phyloP scores from a whole-genome alignment of 148 eudicot genomes.

The Rhododendron kiyosumense region DNA sequence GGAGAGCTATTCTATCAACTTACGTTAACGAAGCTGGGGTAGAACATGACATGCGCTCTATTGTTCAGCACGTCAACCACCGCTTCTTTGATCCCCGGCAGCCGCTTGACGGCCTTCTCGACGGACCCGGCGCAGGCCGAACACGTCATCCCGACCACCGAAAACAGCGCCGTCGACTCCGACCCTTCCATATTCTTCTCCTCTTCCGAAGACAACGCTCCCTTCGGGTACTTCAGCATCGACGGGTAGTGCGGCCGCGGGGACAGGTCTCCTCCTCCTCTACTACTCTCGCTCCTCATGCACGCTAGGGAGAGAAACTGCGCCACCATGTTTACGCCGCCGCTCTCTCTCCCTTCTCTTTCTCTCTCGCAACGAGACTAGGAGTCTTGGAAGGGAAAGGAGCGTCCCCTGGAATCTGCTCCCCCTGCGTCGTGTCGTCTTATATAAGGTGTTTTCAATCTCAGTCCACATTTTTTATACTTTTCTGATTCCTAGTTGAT shows the following conservation, averaged over 20 bases:
- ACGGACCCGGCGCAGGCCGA: constrained; percentile 82
- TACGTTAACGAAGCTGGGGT: constrained; percentile 55
- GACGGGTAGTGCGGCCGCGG: constrained; percentile 72
- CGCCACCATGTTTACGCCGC: constrained; percentile 25
- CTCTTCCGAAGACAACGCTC: constrained; percentile 31
- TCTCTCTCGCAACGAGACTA: neutral
- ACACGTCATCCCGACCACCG: constrained; percentile 77
- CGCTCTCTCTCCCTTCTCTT: constrained; percentile 2
- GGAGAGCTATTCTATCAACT: constrained; percentile 12
- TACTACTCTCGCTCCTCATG: constrained; percentile 23
- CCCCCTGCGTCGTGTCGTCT: too few species aligned
- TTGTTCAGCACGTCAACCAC: constrained; percentile 69
- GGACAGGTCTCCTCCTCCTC: constrained; percentile 23
- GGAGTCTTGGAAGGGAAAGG: too few species aligned
- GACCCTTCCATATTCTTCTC: constrained; percentile 24
- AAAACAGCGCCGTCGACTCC: constrained; percentile 53
- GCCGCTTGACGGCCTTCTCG: constrained; percentile 73
- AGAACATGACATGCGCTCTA: constrained; percentile 63
- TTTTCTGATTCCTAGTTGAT: too few species aligned
- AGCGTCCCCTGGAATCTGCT: neutral
- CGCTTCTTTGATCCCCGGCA: constrained; percentile 68
- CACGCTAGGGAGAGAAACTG: constrained; percentile 43
- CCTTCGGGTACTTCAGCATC: constrained; percentile 75
- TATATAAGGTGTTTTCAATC: too few species aligned
- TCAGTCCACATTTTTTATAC: too few species aligned